Percentiles rank a stretch among this genome's conserved stretches.
phyloP scores from a whole-genome alignment of 352 stramenopile genomes.

The Globisporangium yorkense region DNA sequence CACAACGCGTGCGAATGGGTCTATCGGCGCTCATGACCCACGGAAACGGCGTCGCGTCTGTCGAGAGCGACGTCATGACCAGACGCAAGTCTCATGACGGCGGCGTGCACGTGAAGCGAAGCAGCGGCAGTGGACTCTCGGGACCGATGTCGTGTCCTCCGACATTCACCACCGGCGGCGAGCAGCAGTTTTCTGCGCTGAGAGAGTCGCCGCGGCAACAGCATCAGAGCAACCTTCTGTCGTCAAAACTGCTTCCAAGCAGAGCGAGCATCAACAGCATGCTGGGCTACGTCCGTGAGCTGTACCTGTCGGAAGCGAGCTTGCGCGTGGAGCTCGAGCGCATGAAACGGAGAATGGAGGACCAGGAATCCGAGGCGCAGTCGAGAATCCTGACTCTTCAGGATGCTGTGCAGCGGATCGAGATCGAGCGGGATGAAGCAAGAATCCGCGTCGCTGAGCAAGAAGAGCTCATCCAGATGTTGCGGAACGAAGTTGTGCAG shows the following conservation, averaged over 20 bases:
- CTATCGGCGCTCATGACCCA: slow-evolving; percentile 31
- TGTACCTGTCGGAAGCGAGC: slow-evolving; percentile 60
- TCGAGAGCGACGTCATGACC: neutral
- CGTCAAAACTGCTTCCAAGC: slow-evolving; percentile 52
- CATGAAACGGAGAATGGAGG: slow-evolving; percentile 45
- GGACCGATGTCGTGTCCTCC: slow-evolving; percentile 35
- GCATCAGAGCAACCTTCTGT: slow-evolving; percentile 29
- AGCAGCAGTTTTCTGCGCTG: slow-evolving; percentile 22
- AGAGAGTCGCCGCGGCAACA: slow-evolving; percentile 13
- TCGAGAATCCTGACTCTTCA: slow-evolving; percentile 24
- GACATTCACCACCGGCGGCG: slow-evolving; percentile 20
- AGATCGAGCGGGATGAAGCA: slow-evolving; percentile 27
- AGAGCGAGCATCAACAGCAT: slow-evolving; percentile 55
- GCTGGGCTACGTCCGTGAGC: slow-evolving; percentile 71
- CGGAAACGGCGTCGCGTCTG: slow-evolving; percentile 22
- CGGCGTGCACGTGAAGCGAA: slow-evolving; percentile 13
- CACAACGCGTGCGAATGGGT: slow-evolving; percentile 54
- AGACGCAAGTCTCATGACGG: slow-evolving; percentile 10
- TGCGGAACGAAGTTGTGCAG: slow-evolving; percentile 30
- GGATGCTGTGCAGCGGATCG: slow-evolving; percentile 31
- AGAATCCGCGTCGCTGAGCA: slow-evolving; percentile 31
- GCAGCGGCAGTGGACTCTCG: slow-evolving; percentile 1
- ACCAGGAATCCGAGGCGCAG: slow-evolving; percentile 33
- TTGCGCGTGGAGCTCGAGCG: slow-evolving; percentile 55
- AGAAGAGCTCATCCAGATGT: slow-evolving; percentile 33